phyloP scores from a whole-genome alignment of 1,139 yeast species.

The Zygosaccharomyces pseudobailii region DNA sequence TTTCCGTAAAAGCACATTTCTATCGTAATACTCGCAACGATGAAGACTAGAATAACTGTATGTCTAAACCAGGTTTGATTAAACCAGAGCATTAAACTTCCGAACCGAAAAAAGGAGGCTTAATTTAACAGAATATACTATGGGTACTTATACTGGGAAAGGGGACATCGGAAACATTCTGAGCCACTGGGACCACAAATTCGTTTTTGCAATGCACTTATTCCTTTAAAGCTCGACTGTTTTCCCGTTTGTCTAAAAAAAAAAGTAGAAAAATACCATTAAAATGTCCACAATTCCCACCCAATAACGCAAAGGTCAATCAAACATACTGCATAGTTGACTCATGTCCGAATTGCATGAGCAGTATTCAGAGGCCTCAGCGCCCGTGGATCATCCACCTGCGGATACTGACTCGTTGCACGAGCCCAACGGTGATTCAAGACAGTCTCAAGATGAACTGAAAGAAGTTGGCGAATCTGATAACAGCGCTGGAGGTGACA shows the following conservation, averaged over 20 bases:
- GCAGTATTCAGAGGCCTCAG: background rate
- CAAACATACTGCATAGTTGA: background rate
- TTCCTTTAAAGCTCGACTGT: background rate
- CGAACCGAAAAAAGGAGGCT: background rate
- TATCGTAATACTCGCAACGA: conserved; percentile 7
- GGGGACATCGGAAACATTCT: background rate
- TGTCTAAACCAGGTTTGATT: conserved; percentile 4
- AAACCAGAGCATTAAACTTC: background rate
- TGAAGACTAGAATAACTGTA: conserved; percentile 3
- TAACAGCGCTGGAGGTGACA: conserved; percentile 16
- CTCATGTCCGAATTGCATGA: conserved; percentile 5
- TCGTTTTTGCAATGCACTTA: background rate
- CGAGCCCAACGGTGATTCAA: conserved; percentile 1
- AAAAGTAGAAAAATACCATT: background rate
- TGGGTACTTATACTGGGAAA: background rate
- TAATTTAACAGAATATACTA: background rate
- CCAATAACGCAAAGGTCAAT: background rate
- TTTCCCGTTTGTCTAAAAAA: background rate
- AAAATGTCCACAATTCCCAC: background rate
- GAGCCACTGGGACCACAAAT: background rate
- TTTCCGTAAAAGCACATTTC: conserved; percentile 17
- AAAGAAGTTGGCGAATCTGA: conserved; percentile 3
- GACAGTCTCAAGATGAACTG: background rate
- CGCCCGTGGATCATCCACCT: background rate
- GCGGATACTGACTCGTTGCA: background rate